phyloP scores from a whole-genome alignment of 73 alveolate genomes.

The Loxodes magnus region DNA sequence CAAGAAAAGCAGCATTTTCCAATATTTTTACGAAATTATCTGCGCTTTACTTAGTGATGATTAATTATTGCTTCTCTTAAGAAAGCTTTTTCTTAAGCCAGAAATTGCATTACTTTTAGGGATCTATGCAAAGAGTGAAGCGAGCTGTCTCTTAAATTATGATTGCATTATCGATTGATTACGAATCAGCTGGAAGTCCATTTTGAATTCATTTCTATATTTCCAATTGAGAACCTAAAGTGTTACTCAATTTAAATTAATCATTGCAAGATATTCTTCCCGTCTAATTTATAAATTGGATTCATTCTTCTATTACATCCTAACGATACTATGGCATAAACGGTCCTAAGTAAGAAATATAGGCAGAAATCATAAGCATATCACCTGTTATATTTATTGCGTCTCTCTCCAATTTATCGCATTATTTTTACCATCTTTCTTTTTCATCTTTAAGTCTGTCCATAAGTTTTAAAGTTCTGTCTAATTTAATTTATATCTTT shows the following conservation, averaged over 20 bases:
- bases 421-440: slow-evolving; percentile 76
- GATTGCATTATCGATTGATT: slow-evolving; percentile 86
- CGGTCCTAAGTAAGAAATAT: slow-evolving; percentile 87
- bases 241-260: slow-evolving; percentile 49
- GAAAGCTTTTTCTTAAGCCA: slow-evolving; percentile 60
- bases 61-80: slow-evolving; percentile 15
- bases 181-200: slow-evolving; percentile 87
- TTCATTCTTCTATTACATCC: slow-evolving; percentile 55
- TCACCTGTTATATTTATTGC: slow-evolving; percentile 84
- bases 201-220: slow-evolving; percentile 78
- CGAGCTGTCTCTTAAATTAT: slow-evolving; percentile 68
- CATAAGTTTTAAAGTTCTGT: slow-evolving; percentile 75
- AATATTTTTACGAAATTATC: slow-evolving; percentile 52
- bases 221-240: slow-evolving; percentile 66
- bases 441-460: slow-evolving; percentile 78
- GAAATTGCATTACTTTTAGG: slow-evolving; percentile 84
- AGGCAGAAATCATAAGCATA: slow-evolving; percentile 73
- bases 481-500: slow-evolving; percentile 66
- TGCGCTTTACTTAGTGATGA: slow-evolving; percentile 13
- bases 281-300: slow-evolving; percentile 39
- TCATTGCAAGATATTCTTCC: slow-evolving; percentile 63
- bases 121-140: slow-evolving; percentile 90
- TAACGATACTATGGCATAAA: slow-evolving; percentile 69
- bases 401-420: slow-evolving; percentile 57
- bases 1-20: slow-evolving; percentile 61